phyloP scores from a whole-genome alignment of 2,329 filamentous ascomycete genomes.

The Apiospora sp. region DNA sequence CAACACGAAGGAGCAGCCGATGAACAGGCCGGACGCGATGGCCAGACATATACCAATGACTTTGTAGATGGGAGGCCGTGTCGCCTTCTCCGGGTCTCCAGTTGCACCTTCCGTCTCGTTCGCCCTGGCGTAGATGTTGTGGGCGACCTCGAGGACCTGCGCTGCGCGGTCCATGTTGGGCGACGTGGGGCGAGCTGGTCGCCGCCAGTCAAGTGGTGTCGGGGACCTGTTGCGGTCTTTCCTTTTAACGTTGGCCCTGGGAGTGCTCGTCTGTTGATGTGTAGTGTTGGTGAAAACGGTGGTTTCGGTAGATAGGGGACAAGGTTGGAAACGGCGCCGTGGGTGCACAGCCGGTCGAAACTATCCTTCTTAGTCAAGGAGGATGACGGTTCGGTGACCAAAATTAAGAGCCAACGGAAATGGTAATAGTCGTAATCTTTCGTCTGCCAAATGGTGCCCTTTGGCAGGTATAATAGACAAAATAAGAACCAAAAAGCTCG shows the following conservation, averaged over 20 bases:
- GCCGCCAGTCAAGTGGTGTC: conserved; percentile 18
- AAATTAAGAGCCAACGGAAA: background rate
- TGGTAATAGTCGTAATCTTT: background rate
- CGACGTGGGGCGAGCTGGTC: conserved; percentile 30
- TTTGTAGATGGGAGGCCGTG: conserved; percentile 72
- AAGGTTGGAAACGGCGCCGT: background rate
- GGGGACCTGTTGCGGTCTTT: background rate
- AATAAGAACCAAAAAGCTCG: background rate
- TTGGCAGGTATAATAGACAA: background rate
- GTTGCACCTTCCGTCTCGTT: conserved; percentile 43
- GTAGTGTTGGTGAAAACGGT: background rate
- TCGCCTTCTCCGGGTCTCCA: conserved; percentile 33
- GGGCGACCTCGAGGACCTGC: conserved; percentile 44
- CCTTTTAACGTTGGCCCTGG: background rate
- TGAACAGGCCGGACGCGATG: conserved; percentile 87
- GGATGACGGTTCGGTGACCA: background rate
- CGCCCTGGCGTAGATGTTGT: conserved; percentile 51
- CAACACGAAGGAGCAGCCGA: conserved; percentile 92
- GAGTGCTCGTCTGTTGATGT: background rate
- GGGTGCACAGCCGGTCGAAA: background rate
- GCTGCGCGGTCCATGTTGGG: conserved; percentile 48
- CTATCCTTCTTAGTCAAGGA: background rate
- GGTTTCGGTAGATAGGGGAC: background rate
- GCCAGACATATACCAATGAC: conserved; percentile 86
- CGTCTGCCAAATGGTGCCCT: background rate